Conservation (phyloP, 2,329 filamentous ascomycete genomes). For the Aspergillus eucalypticola region DNA sequence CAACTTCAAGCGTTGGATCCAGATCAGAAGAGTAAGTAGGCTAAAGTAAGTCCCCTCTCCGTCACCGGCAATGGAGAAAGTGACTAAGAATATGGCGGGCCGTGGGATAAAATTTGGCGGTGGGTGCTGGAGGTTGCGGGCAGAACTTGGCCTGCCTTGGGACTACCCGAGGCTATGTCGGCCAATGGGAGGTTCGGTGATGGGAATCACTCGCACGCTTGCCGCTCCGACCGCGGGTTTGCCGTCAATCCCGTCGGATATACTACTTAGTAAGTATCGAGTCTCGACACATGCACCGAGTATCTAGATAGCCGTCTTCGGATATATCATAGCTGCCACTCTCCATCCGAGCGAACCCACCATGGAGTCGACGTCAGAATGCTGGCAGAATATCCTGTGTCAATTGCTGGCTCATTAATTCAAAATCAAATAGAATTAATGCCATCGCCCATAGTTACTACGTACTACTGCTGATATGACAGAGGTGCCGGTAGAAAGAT, state of each 20-base stretch:
- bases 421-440: too few species aligned
- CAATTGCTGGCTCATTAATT: too few species aligned
- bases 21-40: not conserved
- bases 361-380: not conserved
- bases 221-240: conserved; percentile 14
- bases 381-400: too few species aligned
- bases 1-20: not conserved
- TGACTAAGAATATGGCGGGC: conserved; percentile 12
- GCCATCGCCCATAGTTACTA: too few species aligned
- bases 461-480: too few species aligned
- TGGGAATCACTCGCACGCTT: conserved; percentile 22
- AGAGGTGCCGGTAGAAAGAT: too few species aligned
- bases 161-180: conserved; percentile 27
- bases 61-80: conserved; percentile 11
- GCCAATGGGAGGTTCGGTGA: conserved; percentile 32
- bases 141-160: too few species aligned
- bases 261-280: too few species aligned
- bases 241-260: conserved; percentile 8
- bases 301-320: not conserved
- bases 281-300: not conserved
- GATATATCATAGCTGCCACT: not conserved
- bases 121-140: not conserved
- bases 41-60: not conserved
- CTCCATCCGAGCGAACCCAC: not conserved
- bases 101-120: conserved; percentile 11